phyloP scores from a whole-genome alignment of 768 basidiomycete genomes.

The Boletellus ananiceps region DNA sequence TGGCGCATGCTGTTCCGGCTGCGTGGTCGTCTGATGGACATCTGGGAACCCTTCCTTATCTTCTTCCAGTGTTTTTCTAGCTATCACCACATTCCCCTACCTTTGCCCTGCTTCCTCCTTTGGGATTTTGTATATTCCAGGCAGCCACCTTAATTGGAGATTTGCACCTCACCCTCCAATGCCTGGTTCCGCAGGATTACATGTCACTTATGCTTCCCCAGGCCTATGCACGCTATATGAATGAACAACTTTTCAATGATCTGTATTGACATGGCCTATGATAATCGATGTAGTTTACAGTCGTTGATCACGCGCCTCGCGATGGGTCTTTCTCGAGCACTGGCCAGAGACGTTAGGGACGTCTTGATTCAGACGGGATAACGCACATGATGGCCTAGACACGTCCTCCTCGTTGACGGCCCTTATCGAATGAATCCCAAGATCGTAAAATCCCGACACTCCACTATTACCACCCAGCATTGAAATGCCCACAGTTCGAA shows the following conservation, averaged over 20 bases:
- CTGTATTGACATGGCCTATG: constrained; percentile 1
- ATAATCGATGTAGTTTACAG: background rate
- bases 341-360: background rate
- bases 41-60: background rate
- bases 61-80: constrained; percentile 9
- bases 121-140: constrained; percentile 14
- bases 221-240: constrained; percentile 2
- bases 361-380: background rate
- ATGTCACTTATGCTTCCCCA: constrained; percentile 20
- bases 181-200: constrained; percentile 1
- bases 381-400: constrained; percentile 30
- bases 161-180: background rate
- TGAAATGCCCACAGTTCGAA: constrained; percentile 83
- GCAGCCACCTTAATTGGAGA: constrained; percentile 7
- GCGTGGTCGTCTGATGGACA: constrained; percentile 50
- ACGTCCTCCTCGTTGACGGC: constrained; percentile 76
- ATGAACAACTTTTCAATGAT: background rate
- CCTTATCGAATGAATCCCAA: constrained; percentile 76
- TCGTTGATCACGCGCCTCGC: constrained; percentile 16
- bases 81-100: constrained; percentile 1
- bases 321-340: constrained; percentile 27
- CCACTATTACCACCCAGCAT: constrained; percentile 82
- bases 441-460: constrained; percentile 70
- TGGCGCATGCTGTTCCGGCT: constrained; percentile 62
- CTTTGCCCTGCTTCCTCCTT: constrained; percentile 3